Evolutionary conservation across 768 basidiomycete species (phyloP), one percentile per base, ranked within the genome.

Genomic region (Neoboletus magnificus): DNA sequence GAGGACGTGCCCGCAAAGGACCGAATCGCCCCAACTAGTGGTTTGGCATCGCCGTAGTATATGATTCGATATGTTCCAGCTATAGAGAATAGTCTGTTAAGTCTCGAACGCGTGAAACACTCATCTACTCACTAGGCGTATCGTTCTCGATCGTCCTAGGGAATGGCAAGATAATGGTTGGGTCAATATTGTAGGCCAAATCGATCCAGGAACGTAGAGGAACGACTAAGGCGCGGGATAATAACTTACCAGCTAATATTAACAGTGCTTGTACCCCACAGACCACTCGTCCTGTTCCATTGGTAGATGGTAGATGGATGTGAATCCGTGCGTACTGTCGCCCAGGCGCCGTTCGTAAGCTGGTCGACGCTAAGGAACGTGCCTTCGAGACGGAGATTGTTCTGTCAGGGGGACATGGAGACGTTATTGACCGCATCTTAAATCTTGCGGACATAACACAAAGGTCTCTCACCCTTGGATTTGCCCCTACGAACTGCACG

Each of bases 31-130:
- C 89, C 87, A 47, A 83, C 72, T 43, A 86, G 67, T 1, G 83
- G 76, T 73, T 91, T 91, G n/a, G 82, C 82, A 68, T 92, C 88
- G 10, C 89, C 90, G 57, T 81, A 84, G 69, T 91, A 91, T 47
- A 67, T 72, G 29, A 91, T 69, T 27, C 85, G 85, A 71, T 91
- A 91, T 5, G 79, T 83, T 30, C 89, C 89, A 29, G 81, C 87
- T 84, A 63, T 23, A 29, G 10, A 29, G 51, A 33, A 12, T 5
- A 8, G 18, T 12, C 10, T 3, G 9, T 56, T 1, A 57, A 37
- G 23, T 42, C n/a, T 12, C 4, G 9, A 30, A 10, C 9, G 41
- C 23, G 15, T 6, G 12, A 42, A 8, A 40, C 10, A 25, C 4
- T 3, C 25, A 16, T 46, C n/a, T 1, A 47, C 65, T 41, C 43